Evolutionary conservation across 495 filamentous ascomycete species (phyloP).

Genomic region (Podospora didyma): DNA sequence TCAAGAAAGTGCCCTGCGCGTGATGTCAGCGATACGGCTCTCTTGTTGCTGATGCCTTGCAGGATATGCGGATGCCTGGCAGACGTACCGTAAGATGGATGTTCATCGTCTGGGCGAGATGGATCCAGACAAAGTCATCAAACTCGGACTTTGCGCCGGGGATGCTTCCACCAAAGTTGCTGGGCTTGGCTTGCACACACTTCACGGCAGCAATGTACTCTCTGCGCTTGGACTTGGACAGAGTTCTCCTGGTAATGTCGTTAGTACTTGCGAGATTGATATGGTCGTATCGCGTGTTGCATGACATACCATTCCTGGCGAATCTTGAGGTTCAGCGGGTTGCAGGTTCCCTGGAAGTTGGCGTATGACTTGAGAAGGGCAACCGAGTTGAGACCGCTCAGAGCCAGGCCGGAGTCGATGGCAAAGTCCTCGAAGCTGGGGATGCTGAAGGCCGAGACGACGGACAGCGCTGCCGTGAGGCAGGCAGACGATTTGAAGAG

Average conservation of each 20-base stretch:
- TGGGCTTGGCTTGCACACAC: slow-evolving; percentile 55
- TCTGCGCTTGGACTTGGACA: slow-evolving; percentile 45
- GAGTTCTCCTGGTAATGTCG: slow-evolving; percentile 31
- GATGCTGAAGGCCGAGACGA: slow-evolving; percentile 7
- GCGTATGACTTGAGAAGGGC: slow-evolving; percentile 14
- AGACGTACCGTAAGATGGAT: slow-evolving; percentile 53
- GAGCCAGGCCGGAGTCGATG: slow-evolving; percentile 19
- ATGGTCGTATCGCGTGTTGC: too few species aligned
- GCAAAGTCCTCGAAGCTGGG: slow-evolving; percentile 17
- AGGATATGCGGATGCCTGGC: too few species aligned
- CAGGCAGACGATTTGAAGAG: neutral
- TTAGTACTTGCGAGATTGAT: too few species aligned
- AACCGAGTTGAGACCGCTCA: slow-evolving; percentile 15
- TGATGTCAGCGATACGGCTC: neutral
- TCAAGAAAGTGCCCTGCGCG: slow-evolving; percentile 55
- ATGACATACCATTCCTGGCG: slow-evolving; percentile 19
- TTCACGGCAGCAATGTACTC: slow-evolving; percentile 60
- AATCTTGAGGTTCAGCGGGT: slow-evolving; percentile 17
- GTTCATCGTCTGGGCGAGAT: slow-evolving; percentile 55
- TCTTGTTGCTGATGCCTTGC: too few species aligned
- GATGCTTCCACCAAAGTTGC: slow-evolving; percentile 29
- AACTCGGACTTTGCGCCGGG: slow-evolving; percentile 22
- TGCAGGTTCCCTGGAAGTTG: slow-evolving; percentile 15
- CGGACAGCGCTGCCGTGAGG: slow-evolving; percentile 6
- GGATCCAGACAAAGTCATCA: slow-evolving; percentile 67